A percentile compares a stretch with the other conserved stretches of the same genome.
These are phyloP conservation scores for Cystobasidium slooffiae DNA, from an alignment of 1,284 basidiomycete species.

Conservation along the genomic window DNA sequence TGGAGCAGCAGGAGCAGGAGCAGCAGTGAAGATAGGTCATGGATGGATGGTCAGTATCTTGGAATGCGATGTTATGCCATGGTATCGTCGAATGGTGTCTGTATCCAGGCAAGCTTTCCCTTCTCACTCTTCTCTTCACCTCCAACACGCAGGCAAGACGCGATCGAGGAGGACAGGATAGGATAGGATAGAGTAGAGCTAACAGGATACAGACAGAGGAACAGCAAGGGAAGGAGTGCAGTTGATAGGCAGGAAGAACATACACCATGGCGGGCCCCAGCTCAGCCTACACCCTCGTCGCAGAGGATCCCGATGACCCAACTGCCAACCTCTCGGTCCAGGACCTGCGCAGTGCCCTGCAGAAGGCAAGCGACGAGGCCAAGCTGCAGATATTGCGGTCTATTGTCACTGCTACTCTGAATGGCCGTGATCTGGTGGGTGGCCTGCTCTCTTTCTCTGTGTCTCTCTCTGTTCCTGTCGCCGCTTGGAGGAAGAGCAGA, in stretches of 20 bases:
- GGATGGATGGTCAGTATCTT: too few relatives aligned
- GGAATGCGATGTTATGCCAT: too few relatives aligned
- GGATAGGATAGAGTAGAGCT: too few relatives aligned
- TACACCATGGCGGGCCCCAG: constrained; percentile 11
- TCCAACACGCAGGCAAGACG: background rate
- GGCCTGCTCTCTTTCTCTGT: background rate
- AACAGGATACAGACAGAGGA: too few relatives aligned
- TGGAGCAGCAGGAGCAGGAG: too few relatives aligned
- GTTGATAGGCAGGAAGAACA: too few relatives aligned
- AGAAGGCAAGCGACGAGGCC: constrained; percentile 96
- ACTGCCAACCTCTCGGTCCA: constrained; percentile 64
- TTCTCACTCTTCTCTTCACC: background rate
- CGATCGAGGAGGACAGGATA: too few relatives aligned
- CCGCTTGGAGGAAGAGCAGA: background rate
- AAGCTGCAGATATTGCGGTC: constrained; percentile 95
- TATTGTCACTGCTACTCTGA: constrained; percentile 94
- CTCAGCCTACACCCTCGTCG: constrained; percentile 28
- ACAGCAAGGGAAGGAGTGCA: too few relatives aligned
- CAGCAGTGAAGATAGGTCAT: too few relatives aligned
- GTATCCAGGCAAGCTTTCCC: background rate
- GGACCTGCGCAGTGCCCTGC: constrained; percentile 83
- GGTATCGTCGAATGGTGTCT: too few relatives aligned
- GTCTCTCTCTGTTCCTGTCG: background rate
- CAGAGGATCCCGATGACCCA: constrained; percentile 14
- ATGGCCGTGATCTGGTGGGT: constrained; percentile 75